Evolutionary conservation across 179 eudicot genomes (phyloP).

Genomic region (Heliamphora pulchella): DNA sequence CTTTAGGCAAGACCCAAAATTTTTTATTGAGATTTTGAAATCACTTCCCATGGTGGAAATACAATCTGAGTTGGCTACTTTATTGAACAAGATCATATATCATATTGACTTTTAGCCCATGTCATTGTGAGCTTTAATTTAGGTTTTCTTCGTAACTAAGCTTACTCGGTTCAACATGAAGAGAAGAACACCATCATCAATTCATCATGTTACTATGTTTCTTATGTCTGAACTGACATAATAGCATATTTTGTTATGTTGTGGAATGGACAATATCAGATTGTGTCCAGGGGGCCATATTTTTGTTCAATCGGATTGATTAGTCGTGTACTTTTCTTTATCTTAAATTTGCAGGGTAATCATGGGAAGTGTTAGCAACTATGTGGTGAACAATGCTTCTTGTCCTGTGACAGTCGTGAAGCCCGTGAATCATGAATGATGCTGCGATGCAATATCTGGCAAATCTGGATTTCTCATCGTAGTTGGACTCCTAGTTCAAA

Average conservation of each 20-base stretch:
- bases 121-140: neutral
- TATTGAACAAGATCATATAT: neutral
- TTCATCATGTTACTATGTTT: neutral
- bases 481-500: neutral
- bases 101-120: neutral
- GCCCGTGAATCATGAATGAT: constrained; percentile 17
- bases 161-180: too few relatives aligned
- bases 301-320: neutral
- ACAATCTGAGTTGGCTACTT: too few relatives aligned
- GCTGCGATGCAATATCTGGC: neutral
- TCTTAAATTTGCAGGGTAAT: constrained; percentile 55
- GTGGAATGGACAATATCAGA: neutral
- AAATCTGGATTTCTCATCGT: neutral
- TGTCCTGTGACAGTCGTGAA: constrained; percentile 84
- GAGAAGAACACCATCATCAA: neutral
- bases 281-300: neutral
- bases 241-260: neutral
- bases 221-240: neutral
- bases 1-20: neutral
- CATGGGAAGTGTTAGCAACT: constrained; percentile 83
- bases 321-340: neutral
- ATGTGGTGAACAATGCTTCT: constrained; percentile 51
- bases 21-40: neutral
- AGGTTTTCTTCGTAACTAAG: too few relatives aligned
- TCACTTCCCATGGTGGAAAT: neutral